Base-by-base conservation (phyloP, 495 filamentous ascomycete genomes). In the Cryomyces antarcticus region DNA sequence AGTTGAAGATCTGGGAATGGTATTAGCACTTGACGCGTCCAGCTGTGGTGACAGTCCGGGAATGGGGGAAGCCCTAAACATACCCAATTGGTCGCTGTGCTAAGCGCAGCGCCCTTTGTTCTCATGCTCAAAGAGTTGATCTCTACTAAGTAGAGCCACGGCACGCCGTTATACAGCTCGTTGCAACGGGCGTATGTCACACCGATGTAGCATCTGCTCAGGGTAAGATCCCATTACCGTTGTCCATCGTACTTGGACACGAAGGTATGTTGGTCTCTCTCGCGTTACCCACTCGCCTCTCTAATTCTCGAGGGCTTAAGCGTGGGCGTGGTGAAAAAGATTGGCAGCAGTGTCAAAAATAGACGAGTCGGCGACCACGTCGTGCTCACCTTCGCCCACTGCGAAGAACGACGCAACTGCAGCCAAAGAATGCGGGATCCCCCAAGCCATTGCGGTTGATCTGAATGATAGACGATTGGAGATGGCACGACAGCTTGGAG, bases 91-190 rank as follows among this genome's bases (percentile, higher is more conserved):
- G 69, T 72, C 2, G 69, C 73, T 5, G 76, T 75, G 0, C 67
- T 69, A 3, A 72, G 46, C 0, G 70, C 70, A 0, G 71, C 66
- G 0, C 66, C 71, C 45, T 72, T 72, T 0, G 67, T 68, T 10
- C 71, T 52, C 64, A 71, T 71, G 7, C 56, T 57, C n/a, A 76
- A 62, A 10, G 62, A 62, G 48, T 73, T 75, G n/a, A n/a, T n/a
- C n/a, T n/a, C n/a, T n/a, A n/a, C n/a, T n/a, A n/a, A n/a, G n/a
- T n/a, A n/a, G n/a, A n/a, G n/a, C n/a, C n/a, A n/a, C n/a, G n/a
- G n/a, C n/a, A n/a, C n/a, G 17, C 17, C 17, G 1, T 24, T 24
- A 47, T 57, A 7, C 47, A 51, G 35, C 49, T 57, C 37, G 46
- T 51, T 13, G 52, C 55, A 17, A 44, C 37, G 35, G 55, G 55